Conservation (phyloP, 306 rosid genomes). For the Sicyos edulis region DNA sequence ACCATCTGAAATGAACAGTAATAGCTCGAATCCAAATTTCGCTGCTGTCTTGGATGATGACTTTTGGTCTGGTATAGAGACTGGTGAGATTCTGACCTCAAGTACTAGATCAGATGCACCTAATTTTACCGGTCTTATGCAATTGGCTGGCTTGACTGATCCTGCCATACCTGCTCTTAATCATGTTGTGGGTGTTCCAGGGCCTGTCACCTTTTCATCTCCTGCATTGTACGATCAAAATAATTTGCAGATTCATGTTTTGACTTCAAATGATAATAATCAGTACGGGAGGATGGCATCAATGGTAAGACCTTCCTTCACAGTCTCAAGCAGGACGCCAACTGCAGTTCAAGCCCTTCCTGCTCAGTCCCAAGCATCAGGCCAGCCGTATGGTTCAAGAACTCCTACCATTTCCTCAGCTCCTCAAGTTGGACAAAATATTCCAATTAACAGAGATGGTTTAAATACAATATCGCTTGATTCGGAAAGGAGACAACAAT, state of each 20-base stretch:
- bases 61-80: constrained; percentile 39
- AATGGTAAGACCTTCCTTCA: constrained; percentile 18
- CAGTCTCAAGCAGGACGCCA: constrained; percentile 39
- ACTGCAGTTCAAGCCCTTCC: constrained; percentile 84
- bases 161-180: constrained; percentile 37
- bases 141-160: constrained; percentile 35
- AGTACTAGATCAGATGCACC: constrained; percentile 30
- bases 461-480: constrained; percentile 35
- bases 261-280: constrained; percentile 29
- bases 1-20: constrained; percentile 9
- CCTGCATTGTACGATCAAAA: constrained; percentile 41
- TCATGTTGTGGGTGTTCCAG: constrained; percentile 42
- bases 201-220: constrained; percentile 26
- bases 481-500: constrained; percentile 52
- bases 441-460: constrained; percentile 30
- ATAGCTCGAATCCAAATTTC: constrained; percentile 19
- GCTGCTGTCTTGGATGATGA: background rate
- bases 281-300: constrained; percentile 50
- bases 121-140: constrained; percentile 20
- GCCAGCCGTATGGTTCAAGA: constrained; percentile 41
- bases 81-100: background rate
- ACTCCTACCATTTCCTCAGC: constrained; percentile 36
- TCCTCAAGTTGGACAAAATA: constrained; percentile 40
- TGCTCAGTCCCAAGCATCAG: constrained; percentile 39
- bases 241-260: constrained; percentile 38